Evolutionary conservation across 306 rosid species (phyloP).

Genomic region (Vigna reflexopilosa): DNA sequence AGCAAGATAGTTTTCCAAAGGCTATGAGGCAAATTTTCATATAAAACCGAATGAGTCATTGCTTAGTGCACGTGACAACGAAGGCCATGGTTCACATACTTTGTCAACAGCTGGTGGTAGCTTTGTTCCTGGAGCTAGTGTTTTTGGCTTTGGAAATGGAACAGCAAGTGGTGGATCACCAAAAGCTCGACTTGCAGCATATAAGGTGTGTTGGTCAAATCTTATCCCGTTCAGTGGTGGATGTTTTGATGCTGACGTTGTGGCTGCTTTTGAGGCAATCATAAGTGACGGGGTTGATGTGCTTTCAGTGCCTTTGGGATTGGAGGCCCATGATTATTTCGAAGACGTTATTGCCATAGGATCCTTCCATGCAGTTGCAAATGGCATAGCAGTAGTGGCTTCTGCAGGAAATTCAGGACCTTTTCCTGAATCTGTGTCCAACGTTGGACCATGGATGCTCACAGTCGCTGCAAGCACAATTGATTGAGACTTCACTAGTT

Average conservation of each 20-base stretch:
- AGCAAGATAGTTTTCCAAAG: conserved; percentile 75
- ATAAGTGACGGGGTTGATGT: conserved; percentile 82
- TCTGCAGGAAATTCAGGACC: conserved; percentile 78
- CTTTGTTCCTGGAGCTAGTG: conserved; percentile 47
- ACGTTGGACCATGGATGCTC: conserved; percentile 64
- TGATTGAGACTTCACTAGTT: conserved; percentile 53
- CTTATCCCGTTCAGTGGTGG: neutral
- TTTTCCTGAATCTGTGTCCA: neutral
- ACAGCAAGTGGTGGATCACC: conserved; percentile 95
- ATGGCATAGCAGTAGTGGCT: conserved; percentile 57
- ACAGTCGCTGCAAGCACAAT: conserved; percentile 82
- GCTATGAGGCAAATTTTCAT: neutral
- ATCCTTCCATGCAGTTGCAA: conserved; percentile 67
- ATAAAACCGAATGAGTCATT: neutral
- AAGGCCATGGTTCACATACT: conserved; percentile 91
- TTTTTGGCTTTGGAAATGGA: conserved; percentile 70
- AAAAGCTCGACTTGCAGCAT: conserved; percentile 72
- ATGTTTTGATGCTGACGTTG: conserved; percentile 72
- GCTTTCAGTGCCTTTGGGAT: conserved; percentile 60
- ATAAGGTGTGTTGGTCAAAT: conserved; percentile 76
- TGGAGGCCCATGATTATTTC: neutral
- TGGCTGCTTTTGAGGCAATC: conserved; percentile 79
- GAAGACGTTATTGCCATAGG: conserved; percentile 50
- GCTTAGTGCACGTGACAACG: conserved; percentile 57
- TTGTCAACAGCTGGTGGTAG: conserved; percentile 91